phyloP scores from a whole-genome alignment of 176 grass and related monocot species.

The Paspalum vaginatum region DNA sequence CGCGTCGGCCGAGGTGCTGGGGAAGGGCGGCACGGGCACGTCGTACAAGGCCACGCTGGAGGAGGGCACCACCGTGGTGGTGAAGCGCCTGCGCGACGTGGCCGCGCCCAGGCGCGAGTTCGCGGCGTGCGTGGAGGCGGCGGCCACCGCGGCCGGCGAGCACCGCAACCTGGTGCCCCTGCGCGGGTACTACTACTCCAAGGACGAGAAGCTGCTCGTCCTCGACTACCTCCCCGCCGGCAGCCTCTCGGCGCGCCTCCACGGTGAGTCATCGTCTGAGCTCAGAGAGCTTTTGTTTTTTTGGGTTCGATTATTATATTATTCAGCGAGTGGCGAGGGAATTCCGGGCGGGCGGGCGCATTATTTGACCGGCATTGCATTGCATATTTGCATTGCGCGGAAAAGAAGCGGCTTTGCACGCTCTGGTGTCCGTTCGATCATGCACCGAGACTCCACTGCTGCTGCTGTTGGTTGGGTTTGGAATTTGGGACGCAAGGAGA shows the following conservation, averaged over 20 bases:
- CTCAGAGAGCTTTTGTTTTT: no score
- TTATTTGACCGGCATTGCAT: background rate
- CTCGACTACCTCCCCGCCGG: constrained; percentile 72
- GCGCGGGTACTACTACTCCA: constrained; percentile 85
- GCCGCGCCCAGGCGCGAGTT: constrained; percentile 60
- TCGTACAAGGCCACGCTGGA: constrained; percentile 89
- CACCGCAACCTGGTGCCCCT: constrained; percentile 65
- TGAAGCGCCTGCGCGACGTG: constrained; percentile 92
- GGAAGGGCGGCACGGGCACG: constrained; percentile 73
- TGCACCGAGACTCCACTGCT: no score
- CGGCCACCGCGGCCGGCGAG: constrained; percentile 51
- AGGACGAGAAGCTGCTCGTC: constrained; percentile 91
- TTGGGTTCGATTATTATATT: no score
- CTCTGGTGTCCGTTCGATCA: no score
- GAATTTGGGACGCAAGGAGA: no score
- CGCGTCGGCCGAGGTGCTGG: constrained; percentile 95
- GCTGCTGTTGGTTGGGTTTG: background rate
- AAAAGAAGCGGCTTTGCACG: no score
- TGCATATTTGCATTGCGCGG: no score
- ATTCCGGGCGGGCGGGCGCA: background rate
- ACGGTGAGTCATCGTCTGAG: no score
- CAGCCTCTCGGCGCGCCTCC: constrained; percentile 86
- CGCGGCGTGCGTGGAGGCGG: constrained; percentile 50
- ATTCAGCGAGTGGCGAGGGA: background rate
- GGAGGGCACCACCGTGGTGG: constrained; percentile 80